Evolutionary conservation across 2,329 filamentous ascomycete genomes (phyloP), one percentile per base, ranked within the genome.

Genomic region (Mollisia scopiformis): DNA sequence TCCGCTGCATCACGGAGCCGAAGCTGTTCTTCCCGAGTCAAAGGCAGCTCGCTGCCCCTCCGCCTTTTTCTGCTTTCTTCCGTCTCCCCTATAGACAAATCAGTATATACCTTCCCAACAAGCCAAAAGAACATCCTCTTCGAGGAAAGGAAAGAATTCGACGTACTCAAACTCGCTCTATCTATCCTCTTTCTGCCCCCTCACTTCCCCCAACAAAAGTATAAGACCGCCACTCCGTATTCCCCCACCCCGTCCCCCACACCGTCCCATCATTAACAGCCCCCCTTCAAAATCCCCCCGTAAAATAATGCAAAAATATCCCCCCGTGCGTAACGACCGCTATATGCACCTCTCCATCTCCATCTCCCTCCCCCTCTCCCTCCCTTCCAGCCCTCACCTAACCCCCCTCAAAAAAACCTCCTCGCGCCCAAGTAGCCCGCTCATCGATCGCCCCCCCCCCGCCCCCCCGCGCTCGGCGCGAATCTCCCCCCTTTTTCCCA

Each of bases 251-350:
- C 0, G 72, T 74, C 1, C 71, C 72, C n/a, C n/a, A n/a, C n/a
- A n/a, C n/a, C n/a, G n/a, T n/a, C n/a, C n/a, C n/a, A n/a, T n/a
- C 3, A 56, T 62, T 21, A 69, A 69, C 51, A 62, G 65, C 14
- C 62, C 62, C 28, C 87, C 89, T 57, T 86, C 80, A 86, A 88
- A 96, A 70, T 96, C 92, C 67, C n/a, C 93, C 85, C 0, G 91
- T 95, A 64, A 97, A 78, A 70, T 92, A 96, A 74, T 97, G 93
- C 69, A 96, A 73, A 68, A 93, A 90, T 1, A n/a, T n/a, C n/a
- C 90, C 91, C 1, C 93, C 93, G 70, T 96, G 93, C 2, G 91
- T 89, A 7, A 96, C 91, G 1, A 93, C 81, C 0, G 89, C 86
- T 28, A 96, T 84, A 68, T 94, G 84, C 3, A 78, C 79, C 69